A percentile compares a stretch with the other conserved stretches of the same genome.
These are phyloP conservation scores for Fusarium decemcellulare DNA, from an alignment of 2,329 filamentous ascomycete genomes.

Conservation along the genomic window DNA sequence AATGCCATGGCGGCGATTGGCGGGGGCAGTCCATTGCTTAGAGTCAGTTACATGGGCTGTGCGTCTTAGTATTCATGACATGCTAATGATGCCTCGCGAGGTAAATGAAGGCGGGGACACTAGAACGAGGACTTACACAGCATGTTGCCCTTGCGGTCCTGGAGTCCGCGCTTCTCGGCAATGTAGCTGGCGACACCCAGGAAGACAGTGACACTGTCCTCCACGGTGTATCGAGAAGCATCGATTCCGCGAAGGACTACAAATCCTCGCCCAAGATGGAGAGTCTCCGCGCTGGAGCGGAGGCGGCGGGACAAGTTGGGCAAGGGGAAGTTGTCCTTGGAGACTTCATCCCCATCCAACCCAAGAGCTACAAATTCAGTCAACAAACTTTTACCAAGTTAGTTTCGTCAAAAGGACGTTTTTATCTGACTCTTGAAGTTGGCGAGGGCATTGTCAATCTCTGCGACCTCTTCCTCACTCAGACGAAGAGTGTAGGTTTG, in stretches of 20 bases:
- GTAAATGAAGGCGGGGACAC: neutral
- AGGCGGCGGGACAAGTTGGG: conserved; percentile 54
- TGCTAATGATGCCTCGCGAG: neutral
- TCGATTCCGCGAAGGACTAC: conserved; percentile 69
- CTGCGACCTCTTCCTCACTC: conserved; percentile 28
- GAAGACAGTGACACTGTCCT: conserved; percentile 70
- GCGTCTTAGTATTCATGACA: conserved; percentile 25
- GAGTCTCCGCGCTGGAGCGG: conserved; percentile 48
- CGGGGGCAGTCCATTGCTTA: conserved; percentile 60
- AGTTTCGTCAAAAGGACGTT: neutral
- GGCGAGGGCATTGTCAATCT: conserved; percentile 44
- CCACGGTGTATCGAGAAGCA: conserved; percentile 60
- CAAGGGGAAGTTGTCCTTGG: conserved; percentile 57
- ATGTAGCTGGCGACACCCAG: conserved; percentile 71
- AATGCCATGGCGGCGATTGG: conserved; percentile 63
- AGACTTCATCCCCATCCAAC: conserved; percentile 37
- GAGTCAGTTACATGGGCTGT: conserved; percentile 64
- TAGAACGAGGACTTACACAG: conserved; percentile 55
- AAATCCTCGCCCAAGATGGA: conserved; percentile 64
- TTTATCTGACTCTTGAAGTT: conserved; percentile 46
- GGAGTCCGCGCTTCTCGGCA: conserved; percentile 65
- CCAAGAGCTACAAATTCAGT: conserved; percentile 32
- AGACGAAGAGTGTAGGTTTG: conserved; percentile 35
- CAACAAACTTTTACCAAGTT: conserved; percentile 21
- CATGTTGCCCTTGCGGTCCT: conserved; percentile 63